These are phyloP conservation scores for Penicillium crustosum DNA, from an alignment of 2,329 filamentous ascomycete genomes.

Conservation along the genomic window DNA sequence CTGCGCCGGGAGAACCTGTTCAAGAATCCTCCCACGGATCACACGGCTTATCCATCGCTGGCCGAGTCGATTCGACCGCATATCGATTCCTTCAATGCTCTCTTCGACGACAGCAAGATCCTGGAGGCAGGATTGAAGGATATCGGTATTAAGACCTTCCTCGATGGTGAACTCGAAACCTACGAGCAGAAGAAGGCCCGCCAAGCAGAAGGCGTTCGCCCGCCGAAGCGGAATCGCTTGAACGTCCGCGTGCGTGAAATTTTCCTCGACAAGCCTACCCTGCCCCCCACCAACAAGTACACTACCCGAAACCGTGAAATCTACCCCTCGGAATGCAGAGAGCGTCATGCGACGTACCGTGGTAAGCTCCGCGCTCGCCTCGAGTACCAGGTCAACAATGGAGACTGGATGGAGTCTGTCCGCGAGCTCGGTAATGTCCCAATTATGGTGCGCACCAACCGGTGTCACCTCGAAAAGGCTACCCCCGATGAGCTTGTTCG, in stretches of 20 bases:
- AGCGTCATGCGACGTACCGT: constrained; percentile 87
- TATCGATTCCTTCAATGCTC: constrained; percentile 90
- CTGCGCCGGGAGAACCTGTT: constrained; percentile 86
- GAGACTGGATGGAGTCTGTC: constrained; percentile 76
- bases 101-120: constrained; percentile 73
- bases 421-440: constrained; percentile 86
- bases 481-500: constrained; percentile 79
- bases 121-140: constrained; percentile 77
- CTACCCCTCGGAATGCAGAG: constrained; percentile 87
- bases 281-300: constrained; percentile 81
- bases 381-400: constrained; percentile 84
- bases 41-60: constrained; percentile 81
- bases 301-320: constrained; percentile 78
- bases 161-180: constrained; percentile 68
- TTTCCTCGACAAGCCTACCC: constrained; percentile 74
- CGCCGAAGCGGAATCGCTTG: constrained; percentile 67
- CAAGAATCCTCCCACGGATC: constrained; percentile 80
- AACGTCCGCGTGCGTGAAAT: constrained; percentile 77
- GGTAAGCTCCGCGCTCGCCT: constrained; percentile 80
- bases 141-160: constrained; percentile 83
- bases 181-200: constrained; percentile 39
- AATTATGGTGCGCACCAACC: constrained; percentile 91
- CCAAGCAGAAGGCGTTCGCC: constrained; percentile 56
- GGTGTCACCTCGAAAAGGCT: constrained; percentile 85
- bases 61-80: constrained; percentile 86